Base-by-base conservation (phyloP, 1,139 yeast genomes). In the Taphrina confusa region DNA sequence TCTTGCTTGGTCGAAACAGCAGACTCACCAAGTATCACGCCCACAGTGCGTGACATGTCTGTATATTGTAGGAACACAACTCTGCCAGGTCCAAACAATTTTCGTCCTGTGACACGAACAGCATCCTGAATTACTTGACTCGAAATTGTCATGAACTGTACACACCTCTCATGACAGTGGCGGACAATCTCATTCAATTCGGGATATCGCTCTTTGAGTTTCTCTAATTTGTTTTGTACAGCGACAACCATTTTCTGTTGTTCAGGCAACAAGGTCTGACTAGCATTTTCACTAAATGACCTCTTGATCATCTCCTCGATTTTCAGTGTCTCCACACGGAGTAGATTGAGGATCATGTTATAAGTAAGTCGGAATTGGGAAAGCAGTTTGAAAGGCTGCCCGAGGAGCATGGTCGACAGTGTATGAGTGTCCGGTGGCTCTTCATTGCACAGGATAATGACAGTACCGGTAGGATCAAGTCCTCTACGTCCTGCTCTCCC, bases 401-500 rank as follows among this genome's bases (percentile, higher is more conserved):
- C 98, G 61, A 92, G 74, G 1, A 89, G 82, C 54, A 91, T 90
- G 54, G 85, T 89, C 69, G 87, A 87, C 68, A 92, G 82, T 4
- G 69, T 65, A 11, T 73, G 71, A 6, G 60, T 44, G 16, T 65
- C 67, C 6, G 82, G 80, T 2, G 80, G 77, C 23, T 86, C 74
- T 0, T 95, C 90, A 68, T 84, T 60, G 1, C 94, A 80, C 95
- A 92, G 89, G 25, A 91, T 83, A 63, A 94, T 90, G n/a, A 94
- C 98, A 0, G 96, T 91, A 68, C 98, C 98, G 0, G 88, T 88
- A 28, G 83, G 77, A 76, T 92, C 98, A 65, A 92, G 76, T 47
- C 98, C 98, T 78, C 98, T 84, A 75, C 98, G 84, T 66, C 98
- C 98, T 1, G 98, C 98, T 74, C 98, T 82, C 58, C 98, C 98